Conservation (phyloP, 805 yeast genomes). For the Saturnispora bothae region DNA sequence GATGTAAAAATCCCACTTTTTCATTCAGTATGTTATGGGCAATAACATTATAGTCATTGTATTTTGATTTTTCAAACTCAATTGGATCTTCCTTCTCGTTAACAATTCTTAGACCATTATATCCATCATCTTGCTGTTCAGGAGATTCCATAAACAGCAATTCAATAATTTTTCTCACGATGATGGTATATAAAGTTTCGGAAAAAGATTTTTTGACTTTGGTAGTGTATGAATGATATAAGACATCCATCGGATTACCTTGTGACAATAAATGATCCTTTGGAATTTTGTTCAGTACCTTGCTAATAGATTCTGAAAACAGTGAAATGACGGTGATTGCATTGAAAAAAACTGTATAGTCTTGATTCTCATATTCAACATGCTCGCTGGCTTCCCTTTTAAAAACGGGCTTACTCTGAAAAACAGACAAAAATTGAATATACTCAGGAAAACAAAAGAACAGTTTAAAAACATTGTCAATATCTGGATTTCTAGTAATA, state of each 20-base stretch:
- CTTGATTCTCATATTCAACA: constrained; percentile 83
- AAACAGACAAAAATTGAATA: constrained; percentile 53
- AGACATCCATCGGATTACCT: constrained; percentile 13
- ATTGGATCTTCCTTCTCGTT: constrained; percentile 20
- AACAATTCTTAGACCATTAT: constrained; percentile 5
- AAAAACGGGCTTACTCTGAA: constrained; percentile 71
- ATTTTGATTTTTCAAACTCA: constrained; percentile 16
- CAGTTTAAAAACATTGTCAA: constrained; percentile 23
- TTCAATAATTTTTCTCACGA: constrained; percentile 11
- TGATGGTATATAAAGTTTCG: constrained; percentile 12
- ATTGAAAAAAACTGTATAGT: constrained; percentile 64
- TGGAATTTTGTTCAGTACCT: constrained; percentile 27
- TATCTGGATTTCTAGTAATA: constrained; percentile 55
- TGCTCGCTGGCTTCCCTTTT: constrained; percentile 69
- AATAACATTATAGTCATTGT: constrained; percentile 19
- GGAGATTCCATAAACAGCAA: constrained; percentile 12
- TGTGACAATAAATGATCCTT: constrained; percentile 9
- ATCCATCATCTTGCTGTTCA: constrained; percentile 1
- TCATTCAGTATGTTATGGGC: constrained; percentile 35
- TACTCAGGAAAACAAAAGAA: constrained; percentile 34
- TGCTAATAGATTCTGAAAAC: constrained; percentile 44
- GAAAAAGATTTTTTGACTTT: constrained; percentile 13
- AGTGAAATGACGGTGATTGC: constrained; percentile 59
- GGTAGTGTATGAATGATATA: constrained; percentile 13
- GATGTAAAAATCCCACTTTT: constrained; percentile 65